Base-by-base conservation (phyloP, 192 early-diverging fungal species). In the Haplosporangium gracile region DNA sequence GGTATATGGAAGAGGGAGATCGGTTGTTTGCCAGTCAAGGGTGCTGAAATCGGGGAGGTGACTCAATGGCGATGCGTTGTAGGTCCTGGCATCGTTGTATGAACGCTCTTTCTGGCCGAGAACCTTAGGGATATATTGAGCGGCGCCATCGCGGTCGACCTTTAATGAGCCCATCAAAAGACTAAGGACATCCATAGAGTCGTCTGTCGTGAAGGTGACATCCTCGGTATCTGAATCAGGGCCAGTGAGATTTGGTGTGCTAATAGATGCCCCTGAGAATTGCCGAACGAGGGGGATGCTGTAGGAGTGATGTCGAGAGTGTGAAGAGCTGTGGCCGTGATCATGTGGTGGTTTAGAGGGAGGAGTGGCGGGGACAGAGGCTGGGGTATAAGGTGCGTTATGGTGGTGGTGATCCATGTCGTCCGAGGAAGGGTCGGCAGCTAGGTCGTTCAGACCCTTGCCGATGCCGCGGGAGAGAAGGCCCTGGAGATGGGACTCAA, bases 401-500 rank as follows among this genome's bases (percentile, higher is more conserved):
- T 60, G 55, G 55, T 60, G 55, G 55, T 65, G 60, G 60, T 65
- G 60, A 29, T 65, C 29, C 60, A 65, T 65, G 60, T 65, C 60
- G 29, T 65, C 60, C 29, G 60, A 65, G 60, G 60, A 65, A 65
- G 60, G 60, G 26, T 78, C 77, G 32, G 43, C 11, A 38, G 24
- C 47, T 24, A 76, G 36, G n/a, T 45, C 42, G 20, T 42, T 26
- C 32, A 72, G 38, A 22, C 70, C 73, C 57, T 77, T 80, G 57
- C 84, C 84, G 63, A 63, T 81, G 20, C 84, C 84, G 47, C 84
- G 84, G 3, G 84, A 80, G 49, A 86, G 79, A 4, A 86, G 72
- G 39, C 84, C 84, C 2, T 86, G 84, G 20, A 86, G 79, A 70
- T 86, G 84, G 0, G 84, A 86, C 36, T 86, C 84, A 34, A 86